Evolutionary conservation across 192 early-diverging fungal species (phyloP).

Genomic region (Nowakowskiella sp.): DNA sequence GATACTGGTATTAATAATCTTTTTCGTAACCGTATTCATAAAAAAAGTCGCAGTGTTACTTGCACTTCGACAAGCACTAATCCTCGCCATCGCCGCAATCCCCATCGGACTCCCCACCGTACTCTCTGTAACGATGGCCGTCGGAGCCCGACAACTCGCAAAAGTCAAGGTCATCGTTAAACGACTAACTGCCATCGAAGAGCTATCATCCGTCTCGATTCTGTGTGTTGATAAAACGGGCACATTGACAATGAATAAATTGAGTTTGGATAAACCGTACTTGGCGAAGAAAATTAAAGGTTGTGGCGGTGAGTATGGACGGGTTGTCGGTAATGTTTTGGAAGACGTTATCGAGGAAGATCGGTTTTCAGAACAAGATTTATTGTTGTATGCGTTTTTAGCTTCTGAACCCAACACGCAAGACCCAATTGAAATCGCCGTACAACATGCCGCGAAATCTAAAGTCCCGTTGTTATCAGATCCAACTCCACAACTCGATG

Average conservation of each 20-base stretch:
- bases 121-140: conserved; percentile 90
- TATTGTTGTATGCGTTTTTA: conserved; percentile 68
- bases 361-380: conserved; percentile 55
- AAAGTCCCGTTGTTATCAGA: conserved; percentile 63
- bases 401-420: conserved; percentile 82
- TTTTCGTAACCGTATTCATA: conserved; percentile 60
- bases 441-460: conserved; percentile 72
- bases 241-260: conserved; percentile 83
- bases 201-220: conserved; percentile 82
- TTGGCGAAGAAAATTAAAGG: conserved; percentile 38
- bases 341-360: conserved; percentile 35
- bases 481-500: conserved; percentile 41
- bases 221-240: conserved; percentile 65
- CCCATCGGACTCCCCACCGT: conserved; percentile 89
- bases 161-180: conserved; percentile 88
- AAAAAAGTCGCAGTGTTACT: conserved; percentile 15
- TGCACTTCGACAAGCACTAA: conserved; percentile 58
- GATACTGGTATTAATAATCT: conserved; percentile 50
- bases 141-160: conserved; percentile 81
- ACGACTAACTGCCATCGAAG: conserved; percentile 83
- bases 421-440: conserved; percentile 82
- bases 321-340: conserved; percentile 65
- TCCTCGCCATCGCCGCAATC: conserved; percentile 84
- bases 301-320: too few species aligned
- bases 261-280: conserved; percentile 80